These are phyloP conservation scores for Bryum argenteum DNA, from an alignment of 225 moss, liverwort and hornwort species.

Conservation along the genomic window DNA sequence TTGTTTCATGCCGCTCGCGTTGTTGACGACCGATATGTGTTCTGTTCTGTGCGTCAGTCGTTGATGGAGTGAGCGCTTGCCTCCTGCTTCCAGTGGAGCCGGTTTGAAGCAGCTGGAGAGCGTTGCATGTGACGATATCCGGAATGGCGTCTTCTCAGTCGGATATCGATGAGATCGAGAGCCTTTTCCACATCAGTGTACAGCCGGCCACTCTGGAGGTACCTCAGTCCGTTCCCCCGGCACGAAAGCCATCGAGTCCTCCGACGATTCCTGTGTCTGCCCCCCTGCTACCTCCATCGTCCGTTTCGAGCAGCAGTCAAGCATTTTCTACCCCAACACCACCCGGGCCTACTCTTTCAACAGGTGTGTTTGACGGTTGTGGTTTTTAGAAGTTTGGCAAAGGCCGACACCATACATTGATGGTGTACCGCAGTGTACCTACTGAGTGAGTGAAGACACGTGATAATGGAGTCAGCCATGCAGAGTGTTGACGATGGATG, in stretches of 20 bases:
- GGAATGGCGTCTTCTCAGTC: conserved; percentile 50
- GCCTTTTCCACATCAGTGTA: conserved; percentile 88
- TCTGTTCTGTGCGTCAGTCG: conserved; percentile 17
- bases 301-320: conserved; percentile 59
- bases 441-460: background rate
- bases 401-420: background rate
- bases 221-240: conserved; percentile 60
- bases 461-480: background rate
- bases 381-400: background rate
- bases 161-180: conserved; percentile 97
- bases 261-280: conserved; percentile 71
- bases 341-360: conserved; percentile 39
- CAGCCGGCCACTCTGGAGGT: conserved; percentile 83
- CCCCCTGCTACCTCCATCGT: conserved; percentile 64
- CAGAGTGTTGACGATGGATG: background rate
- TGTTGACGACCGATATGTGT: background rate
- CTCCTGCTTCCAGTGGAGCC: conserved; percentile 21
- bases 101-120: conserved; percentile 27
- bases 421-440: background rate
- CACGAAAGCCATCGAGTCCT: conserved; percentile 62
- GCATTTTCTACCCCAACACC: conserved; percentile 61
- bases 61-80: conserved; percentile 29
- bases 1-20: background rate
- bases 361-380: conserved; percentile 37
- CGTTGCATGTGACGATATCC: conserved; percentile 26